phyloP scores from a whole-genome alignment of 352 stramenopile genomes.

The Globisporangium radiosum region DNA sequence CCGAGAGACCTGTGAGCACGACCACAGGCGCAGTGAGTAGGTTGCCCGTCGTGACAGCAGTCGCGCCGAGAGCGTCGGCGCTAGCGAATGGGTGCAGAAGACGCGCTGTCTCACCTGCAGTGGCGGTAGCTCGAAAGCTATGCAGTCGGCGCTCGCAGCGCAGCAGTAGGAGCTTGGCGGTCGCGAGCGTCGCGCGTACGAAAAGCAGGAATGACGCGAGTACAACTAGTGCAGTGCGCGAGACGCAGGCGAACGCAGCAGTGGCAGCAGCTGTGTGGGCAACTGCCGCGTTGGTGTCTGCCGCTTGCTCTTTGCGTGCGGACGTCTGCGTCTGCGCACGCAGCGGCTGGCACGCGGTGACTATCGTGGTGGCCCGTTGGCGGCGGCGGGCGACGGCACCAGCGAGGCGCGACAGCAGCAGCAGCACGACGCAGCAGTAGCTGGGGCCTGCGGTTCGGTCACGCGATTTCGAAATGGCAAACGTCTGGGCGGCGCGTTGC shows the following conservation, averaged over 20 bases:
- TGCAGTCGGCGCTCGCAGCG: not conserved
- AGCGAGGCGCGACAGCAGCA: not conserved
- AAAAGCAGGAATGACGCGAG: constrained; percentile 17
- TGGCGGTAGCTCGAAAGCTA: not conserved
- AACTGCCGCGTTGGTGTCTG: not conserved
- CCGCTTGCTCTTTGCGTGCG: not conserved
- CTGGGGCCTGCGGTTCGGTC: not conserved
- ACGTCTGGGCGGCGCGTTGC: no score
- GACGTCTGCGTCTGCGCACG: no score
- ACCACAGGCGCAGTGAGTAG: constrained; percentile 6
- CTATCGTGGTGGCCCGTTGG: not conserved
- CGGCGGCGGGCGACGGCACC: not conserved
- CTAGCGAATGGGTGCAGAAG: not conserved
- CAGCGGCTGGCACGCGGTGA: not conserved
- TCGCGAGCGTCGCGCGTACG: constrained; percentile 16
- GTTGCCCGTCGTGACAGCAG: constrained; percentile 8
- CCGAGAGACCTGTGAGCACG: constrained; percentile 11
- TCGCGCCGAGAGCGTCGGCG: not conserved
- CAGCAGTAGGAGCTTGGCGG: constrained; percentile 1
- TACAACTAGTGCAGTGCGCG: constrained; percentile 12
- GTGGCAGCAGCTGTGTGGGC: not conserved
- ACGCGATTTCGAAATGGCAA: not conserved
- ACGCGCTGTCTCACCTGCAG: not conserved
- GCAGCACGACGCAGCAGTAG: not conserved
- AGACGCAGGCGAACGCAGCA: not conserved